Percentiles rank a stretch among this genome's conserved stretches.
These are phyloP conservation scores for Punica granatum DNA, from an alignment of 345 rosid genomes.

Conservation along the genomic window DNA sequence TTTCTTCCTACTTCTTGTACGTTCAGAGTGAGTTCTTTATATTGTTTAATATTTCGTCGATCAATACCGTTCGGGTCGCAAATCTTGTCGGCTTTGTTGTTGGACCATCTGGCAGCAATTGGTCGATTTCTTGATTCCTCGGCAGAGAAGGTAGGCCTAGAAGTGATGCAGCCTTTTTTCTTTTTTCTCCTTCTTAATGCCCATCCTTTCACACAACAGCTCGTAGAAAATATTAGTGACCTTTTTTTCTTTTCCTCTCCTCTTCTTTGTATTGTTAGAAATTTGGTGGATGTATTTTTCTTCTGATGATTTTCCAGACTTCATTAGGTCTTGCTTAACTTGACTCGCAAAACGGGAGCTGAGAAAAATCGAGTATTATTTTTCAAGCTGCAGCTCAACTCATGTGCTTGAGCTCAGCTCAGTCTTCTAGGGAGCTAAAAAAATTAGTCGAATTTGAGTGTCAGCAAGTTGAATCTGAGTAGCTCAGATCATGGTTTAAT, in stretches of 20 bases:
- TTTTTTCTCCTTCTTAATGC: not conserved
- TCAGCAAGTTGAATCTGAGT: not conserved
- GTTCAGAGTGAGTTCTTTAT: not conserved
- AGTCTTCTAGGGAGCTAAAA: not conserved
- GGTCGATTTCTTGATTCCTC: slow-evolving; percentile 62
- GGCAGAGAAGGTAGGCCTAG: slow-evolving; percentile 46
- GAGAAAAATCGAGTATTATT: too few species aligned
- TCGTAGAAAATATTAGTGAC: not conserved
- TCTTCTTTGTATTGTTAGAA: not conserved
- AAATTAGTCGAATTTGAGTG: not conserved
- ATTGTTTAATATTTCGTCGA: not conserved
- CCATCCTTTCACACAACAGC: not conserved
- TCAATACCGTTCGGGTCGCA: slow-evolving; percentile 45
- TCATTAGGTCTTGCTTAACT: not conserved
- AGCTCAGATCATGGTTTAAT: not conserved
- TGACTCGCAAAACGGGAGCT: too few species aligned
- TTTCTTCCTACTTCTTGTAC: not conserved
- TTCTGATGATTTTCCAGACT: not conserved
- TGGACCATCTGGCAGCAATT: slow-evolving; percentile 73
- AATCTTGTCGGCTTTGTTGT: slow-evolving; percentile 91
- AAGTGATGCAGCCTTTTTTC: not conserved
- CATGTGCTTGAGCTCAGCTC: not conserved
- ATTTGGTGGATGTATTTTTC: not conserved
- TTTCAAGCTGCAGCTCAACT: too few species aligned
- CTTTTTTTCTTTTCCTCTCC: not conserved